Conservation (phyloP, 805 yeast genomes). For the Nakazawaea laoshanensis region DNA sequence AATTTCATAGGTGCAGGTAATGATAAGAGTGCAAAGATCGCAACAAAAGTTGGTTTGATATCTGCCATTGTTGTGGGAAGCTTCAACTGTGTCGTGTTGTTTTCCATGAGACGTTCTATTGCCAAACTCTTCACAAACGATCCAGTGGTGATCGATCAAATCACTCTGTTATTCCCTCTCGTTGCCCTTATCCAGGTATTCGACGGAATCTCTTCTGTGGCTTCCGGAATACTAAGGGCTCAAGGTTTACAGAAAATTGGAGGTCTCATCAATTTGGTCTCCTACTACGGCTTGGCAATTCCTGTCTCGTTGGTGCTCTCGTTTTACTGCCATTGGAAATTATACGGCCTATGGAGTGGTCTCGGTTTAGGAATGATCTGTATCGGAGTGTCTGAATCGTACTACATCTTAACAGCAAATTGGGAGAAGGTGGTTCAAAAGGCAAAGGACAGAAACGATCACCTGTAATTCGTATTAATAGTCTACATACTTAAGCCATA, state of each 20-base stretch:
- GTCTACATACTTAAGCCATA: background rate
- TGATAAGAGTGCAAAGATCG: slow-evolving; percentile 25
- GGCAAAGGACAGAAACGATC: slow-evolving; percentile 19
- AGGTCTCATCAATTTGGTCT: slow-evolving; percentile 57
- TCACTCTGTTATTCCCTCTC: slow-evolving; percentile 52
- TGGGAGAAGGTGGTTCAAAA: slow-evolving; percentile 41
- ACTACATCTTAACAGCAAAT: slow-evolving; percentile 37
- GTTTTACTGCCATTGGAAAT: slow-evolving; percentile 33
- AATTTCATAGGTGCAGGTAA: slow-evolving; percentile 38
- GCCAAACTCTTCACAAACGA: slow-evolving; percentile 58
- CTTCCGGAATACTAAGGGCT: slow-evolving; percentile 68
- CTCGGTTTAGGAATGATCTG: slow-evolving; percentile 54
- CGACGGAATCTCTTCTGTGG: slow-evolving; percentile 65
- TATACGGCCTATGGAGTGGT: slow-evolving; percentile 71
- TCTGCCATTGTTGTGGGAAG: slow-evolving; percentile 25
- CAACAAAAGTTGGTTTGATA: slow-evolving; percentile 32
- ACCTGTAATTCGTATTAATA: no score
- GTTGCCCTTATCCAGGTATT: slow-evolving; percentile 58
- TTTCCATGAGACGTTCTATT: slow-evolving; percentile 37
- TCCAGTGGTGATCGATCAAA: slow-evolving; percentile 40
- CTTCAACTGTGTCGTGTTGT: slow-evolving; percentile 35
- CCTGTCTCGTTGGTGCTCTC: slow-evolving; percentile 61
- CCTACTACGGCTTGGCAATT: slow-evolving; percentile 63
- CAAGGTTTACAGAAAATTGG: slow-evolving; percentile 73
- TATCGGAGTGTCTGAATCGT: slow-evolving; percentile 41